Conservation (phyloP, 148 eudicot species). For the Silene uniflora region DNA sequence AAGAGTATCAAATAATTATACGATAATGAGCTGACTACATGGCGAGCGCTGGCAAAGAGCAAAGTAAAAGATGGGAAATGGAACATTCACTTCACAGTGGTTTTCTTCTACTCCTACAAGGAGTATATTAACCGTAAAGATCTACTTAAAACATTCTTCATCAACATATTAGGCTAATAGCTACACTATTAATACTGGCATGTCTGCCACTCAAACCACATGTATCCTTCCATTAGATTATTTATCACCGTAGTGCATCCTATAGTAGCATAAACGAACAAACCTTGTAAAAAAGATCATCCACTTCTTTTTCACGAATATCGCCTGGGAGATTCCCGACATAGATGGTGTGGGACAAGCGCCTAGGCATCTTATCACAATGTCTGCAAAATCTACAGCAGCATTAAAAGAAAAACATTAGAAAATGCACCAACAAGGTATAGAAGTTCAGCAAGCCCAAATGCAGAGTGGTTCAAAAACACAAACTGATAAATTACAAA, state of each 20-base stretch:
- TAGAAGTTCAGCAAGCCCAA: neutral
- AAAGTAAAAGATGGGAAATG: neutral
- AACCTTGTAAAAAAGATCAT: constrained; percentile 88
- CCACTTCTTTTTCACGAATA: constrained; percentile 73
- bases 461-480: neutral
- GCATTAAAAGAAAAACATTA: neutral
- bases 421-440: no score
- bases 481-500: neutral
- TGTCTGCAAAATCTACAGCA: neutral
- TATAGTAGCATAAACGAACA: neutral
- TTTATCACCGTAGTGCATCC: no score
- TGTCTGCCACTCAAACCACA: neutral
- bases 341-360: constrained; percentile 55
- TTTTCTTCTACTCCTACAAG: neutral
- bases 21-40: neutral
- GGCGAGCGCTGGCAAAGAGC: neutral
- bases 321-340: constrained; percentile 92
- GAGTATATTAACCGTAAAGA: neutral
- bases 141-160: neutral
- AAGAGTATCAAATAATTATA: neutral
- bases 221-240: no score
- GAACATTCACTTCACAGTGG: neutral
- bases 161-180: no score
- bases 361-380: constrained; percentile 49
- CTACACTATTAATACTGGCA: neutral